Base-by-base conservation (phyloP, 2,329 filamentous ascomycete species). In the Zelopaecilomyces penicillatus region DNA sequence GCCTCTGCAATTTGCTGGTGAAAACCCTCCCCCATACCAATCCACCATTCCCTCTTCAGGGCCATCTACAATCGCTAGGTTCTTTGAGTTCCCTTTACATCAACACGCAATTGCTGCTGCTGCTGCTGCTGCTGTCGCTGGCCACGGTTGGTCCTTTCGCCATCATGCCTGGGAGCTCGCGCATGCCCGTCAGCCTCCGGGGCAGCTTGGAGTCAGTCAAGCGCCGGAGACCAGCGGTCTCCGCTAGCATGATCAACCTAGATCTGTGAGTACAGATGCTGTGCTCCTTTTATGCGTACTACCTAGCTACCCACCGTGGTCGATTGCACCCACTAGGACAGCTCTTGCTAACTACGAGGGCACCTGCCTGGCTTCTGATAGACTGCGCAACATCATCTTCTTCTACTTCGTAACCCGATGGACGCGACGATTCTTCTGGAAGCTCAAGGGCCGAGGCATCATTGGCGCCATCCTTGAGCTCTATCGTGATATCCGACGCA, bases 391-490 rank as follows among this genome's bases (percentile, higher is more conserved):
- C 62, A 72, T 96, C 48, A 72, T 97, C 56, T 95, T 97, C 65
- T 74, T 90, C 60, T 77, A 95, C 55, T 96, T 97, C 68, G 64
- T 96, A 48, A 71, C 95, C 39, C 84, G 90, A 61, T 85, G 89
- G 74, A 78, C 84, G 30, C 86, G 88, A 53, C 86, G 85, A 58
- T 76, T 79, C 29, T 84, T 87, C 62, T 85, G 88, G 69, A 87
- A 93, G 60, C 75, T 97, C 54, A 87, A 86, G 59, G 93, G 93
- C 54, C 88, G 93, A 62, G 93, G 93, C 53, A 65, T 93, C 57
- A 67, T 95, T 60, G 91, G 91, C 51, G 86, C 87, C 47, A 58
- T 88, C 49, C 71, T 79, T 58, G 82, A 91, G 65, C 67, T 86
- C 50, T 96, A 93, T 70, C 70, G 73, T 50, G 76, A 82, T 51